A percentile compares a stretch with the other conserved stretches of the same genome.
phyloP scores from a whole-genome alignment of 2,329 filamentous ascomycete genomes.

The Pseudocercospora musae region DNA sequence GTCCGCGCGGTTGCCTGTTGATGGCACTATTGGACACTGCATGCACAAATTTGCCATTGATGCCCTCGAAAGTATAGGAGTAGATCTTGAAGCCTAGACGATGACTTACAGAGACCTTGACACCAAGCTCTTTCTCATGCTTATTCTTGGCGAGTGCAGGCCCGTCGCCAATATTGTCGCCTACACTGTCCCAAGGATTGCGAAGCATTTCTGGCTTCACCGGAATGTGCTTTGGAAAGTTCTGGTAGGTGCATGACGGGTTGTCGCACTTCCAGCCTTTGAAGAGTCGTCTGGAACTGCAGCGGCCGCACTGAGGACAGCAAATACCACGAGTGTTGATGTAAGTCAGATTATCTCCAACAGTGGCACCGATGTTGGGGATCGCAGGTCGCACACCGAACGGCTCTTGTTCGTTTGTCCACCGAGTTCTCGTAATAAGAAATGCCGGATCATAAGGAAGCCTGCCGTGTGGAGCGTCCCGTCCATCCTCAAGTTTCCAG shows the following conservation, averaged over 20 bases:
- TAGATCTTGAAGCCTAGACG: conserved; percentile 43
- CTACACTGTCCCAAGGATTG: conserved; percentile 28
- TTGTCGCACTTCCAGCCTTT: conserved; percentile 60
- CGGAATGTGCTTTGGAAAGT: conserved; percentile 26
- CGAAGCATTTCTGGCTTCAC: conserved; percentile 26
- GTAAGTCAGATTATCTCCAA: conserved; percentile 49
- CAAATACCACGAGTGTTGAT: conserved; percentile 62
- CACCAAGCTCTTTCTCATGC: conserved; percentile 30
- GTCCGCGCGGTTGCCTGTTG: conserved; percentile 52
- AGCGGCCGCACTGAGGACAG: conserved; percentile 62
- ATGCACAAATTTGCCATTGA: conserved; percentile 49
- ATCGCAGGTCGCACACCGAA: conserved; percentile 42
- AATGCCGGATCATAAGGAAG: conserved; percentile 58
- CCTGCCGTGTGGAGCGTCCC: conserved; percentile 26
- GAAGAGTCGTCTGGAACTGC: conserved; percentile 61
- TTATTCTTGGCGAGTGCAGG: conserved; percentile 29
- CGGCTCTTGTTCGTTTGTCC: conserved; percentile 38
- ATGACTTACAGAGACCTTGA: conserved; percentile 36
- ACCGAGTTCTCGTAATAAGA: conserved; percentile 52
- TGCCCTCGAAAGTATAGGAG: conserved; percentile 48
- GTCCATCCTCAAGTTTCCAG: conserved; percentile 48
- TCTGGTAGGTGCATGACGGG: conserved; percentile 45
- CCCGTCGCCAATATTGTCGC: conserved; percentile 30
- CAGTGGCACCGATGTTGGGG: conserved; percentile 37
- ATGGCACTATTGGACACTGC: conserved; percentile 56